Base-by-base conservation (phyloP, 2,329 filamentous ascomycete genomes). In the Fusarium paranaense region DNA sequence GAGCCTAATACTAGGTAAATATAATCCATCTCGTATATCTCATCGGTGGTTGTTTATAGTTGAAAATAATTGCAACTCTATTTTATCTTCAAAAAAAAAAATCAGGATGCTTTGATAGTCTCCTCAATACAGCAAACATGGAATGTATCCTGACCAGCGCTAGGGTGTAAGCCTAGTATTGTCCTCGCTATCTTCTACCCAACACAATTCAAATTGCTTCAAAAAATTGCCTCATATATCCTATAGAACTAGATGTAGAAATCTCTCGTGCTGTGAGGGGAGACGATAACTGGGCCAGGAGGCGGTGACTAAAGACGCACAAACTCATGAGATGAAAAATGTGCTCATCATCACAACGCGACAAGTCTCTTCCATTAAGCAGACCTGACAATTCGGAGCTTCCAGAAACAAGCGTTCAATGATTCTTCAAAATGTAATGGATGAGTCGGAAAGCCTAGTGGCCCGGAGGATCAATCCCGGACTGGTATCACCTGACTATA, bases 11-110 rank as follows among this genome's bases (percentile, higher is more conserved):
- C 20, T 14, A 22, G 16, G 4, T 5, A 10, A 25, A 47, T 25
- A 47, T 16, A 14, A 25, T 25, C 14, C 5, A 25, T 47, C 2
- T 0, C 0, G 1, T 16, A 0, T 25, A 25, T 25, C 22, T 47
- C 2, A 9, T 47, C 0, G 2, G 22, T 3, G 5, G 5, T 10
- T 9, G 2, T 2, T 47, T 25, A 9, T 25, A 16, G 5, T 10
- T 10, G 14, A 22, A 25, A 1, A 16, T 25, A 9, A 3, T 16
- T 45, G 7, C 38, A 13, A 20, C 38, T 42, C 20, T 16, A 25
- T 25, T 47, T 9, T 22, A 25, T 25, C 14, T 2, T 18, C 14
- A 6, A 25, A 47, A 22, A 27, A 16, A 16, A 25, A 16, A 4
- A 5, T 18, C 7, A 42, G 6, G 5, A 10, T 25, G 42, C 2